These are phyloP conservation scores for Haplographium delicatum DNA, from an alignment of 495 filamentous ascomycete species.

Conservation along the genomic window DNA sequence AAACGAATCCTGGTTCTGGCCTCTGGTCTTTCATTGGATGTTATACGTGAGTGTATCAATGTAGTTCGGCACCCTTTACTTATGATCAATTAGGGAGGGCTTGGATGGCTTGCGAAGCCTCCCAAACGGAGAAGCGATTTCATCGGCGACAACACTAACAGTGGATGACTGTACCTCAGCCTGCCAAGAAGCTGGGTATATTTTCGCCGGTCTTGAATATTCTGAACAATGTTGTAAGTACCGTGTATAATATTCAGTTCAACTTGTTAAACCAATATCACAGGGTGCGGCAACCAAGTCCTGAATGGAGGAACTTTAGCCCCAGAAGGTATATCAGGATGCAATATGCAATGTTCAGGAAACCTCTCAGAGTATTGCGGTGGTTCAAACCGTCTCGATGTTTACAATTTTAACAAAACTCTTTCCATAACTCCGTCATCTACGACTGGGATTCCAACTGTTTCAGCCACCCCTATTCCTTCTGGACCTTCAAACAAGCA, in stretches of 20 bases:
- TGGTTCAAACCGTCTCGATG: constrained; percentile 40
- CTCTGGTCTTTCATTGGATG: constrained; percentile 24
- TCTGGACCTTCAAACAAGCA: too few relatives aligned
- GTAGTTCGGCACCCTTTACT: neutral
- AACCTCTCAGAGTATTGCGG: constrained; percentile 48
- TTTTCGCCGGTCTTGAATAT: constrained; percentile 33
- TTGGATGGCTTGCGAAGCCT: constrained; percentile 18
- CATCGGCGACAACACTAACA: constrained; percentile 26
- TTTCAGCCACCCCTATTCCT: constrained; percentile 9
- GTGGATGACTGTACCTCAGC: constrained; percentile 34
- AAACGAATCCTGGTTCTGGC: constrained; percentile 18
- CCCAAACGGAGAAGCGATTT: neutral
- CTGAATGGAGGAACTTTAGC: constrained; percentile 31
- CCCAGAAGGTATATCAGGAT: constrained; percentile 5
- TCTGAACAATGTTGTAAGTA: constrained; percentile 19
- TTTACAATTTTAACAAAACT: constrained; percentile 35
- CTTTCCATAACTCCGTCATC: constrained; percentile 26
- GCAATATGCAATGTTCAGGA: constrained; percentile 5
- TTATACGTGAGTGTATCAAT: constrained; percentile 20
- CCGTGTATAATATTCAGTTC: too few relatives aligned
- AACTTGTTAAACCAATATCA: too few relatives aligned
- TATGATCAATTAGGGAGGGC: constrained; percentile 15
- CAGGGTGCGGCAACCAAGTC: constrained; percentile 19
- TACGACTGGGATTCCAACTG: neutral
- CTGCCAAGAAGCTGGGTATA: constrained; percentile 30